These are phyloP conservation scores for Sanghuangporus weigelae DNA, from an alignment of 1,284 basidiomycete genomes.

Conservation along the genomic window DNA sequence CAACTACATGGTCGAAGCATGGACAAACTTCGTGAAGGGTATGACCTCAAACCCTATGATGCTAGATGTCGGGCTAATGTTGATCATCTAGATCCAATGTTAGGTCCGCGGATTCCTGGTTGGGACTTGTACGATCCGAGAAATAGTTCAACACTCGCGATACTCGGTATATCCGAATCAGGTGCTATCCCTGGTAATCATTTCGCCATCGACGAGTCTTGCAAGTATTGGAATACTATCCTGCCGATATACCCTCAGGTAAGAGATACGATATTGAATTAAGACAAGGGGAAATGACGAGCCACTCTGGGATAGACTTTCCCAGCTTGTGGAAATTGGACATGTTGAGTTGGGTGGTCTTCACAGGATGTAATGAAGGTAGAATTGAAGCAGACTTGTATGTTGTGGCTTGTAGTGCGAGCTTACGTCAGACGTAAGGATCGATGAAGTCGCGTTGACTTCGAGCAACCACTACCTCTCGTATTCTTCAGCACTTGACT, in stretches of 20 bases:
- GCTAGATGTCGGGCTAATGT: not conserved
- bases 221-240: constrained; percentile 27
- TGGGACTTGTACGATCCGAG: constrained; percentile 26
- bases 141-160: constrained; percentile 23
- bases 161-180: constrained; percentile 24
- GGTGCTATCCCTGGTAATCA: constrained; percentile 25
- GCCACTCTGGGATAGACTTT: constrained; percentile 10
- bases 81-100: constrained; percentile 21
- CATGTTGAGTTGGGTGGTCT: constrained; percentile 5
- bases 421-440: not conserved
- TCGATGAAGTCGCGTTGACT: not conserved
- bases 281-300: not conserved
- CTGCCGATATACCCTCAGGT: constrained; percentile 27
- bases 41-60: constrained; percentile 11
- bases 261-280: constrained; percentile 13
- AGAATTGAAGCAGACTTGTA: not conserved
- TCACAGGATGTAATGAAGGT: not conserved
- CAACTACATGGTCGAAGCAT: constrained; percentile 39
- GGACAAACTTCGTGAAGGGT: constrained; percentile 44
- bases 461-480: not conserved
- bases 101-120: constrained; percentile 26
- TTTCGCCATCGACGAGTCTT: constrained; percentile 21
- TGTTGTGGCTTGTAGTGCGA: not conserved
- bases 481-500: not conserved
- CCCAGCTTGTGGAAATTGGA: constrained; percentile 18